These are phyloP conservation scores for Verticillium klebahnii DNA, from an alignment of 2,329 filamentous ascomycete species.

Conservation along the genomic window DNA sequence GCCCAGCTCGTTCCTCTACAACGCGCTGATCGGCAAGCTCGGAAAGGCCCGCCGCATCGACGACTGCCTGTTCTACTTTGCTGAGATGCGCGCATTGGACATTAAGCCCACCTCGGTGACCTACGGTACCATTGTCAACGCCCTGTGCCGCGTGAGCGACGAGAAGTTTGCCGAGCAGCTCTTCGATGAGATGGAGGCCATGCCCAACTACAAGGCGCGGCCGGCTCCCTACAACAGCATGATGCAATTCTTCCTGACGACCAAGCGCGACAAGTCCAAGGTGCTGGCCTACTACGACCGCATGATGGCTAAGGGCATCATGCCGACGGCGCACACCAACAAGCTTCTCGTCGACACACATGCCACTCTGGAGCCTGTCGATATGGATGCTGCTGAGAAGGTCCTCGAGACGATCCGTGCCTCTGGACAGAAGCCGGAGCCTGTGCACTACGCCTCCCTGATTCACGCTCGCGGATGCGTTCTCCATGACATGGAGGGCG, in stretches of 20 bases:
- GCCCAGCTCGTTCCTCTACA: conserved; percentile 95
- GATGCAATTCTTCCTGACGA: conserved; percentile 99
- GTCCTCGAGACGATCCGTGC: conserved; percentile 75
- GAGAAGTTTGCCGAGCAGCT: conserved; percentile 97
- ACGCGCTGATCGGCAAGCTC: conserved; percentile 95
- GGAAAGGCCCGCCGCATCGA: conserved; percentile 97
- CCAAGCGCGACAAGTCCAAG: conserved; percentile 92
- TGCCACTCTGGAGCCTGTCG: conserved; percentile 84
- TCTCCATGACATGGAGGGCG: conserved; percentile 82
- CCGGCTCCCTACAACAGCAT: conserved; percentile 98
- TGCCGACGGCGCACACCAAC: conserved; percentile 92
- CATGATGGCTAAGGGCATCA: conserved; percentile 82
- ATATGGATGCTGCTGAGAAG: conserved; percentile 82
- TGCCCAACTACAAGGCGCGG: conserved; percentile 97
- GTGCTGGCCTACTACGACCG: conserved; percentile 92
- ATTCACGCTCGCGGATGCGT: conserved; percentile 96
- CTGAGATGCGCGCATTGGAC: conserved; percentile 88
- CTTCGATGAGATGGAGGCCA: conserved; percentile 98
- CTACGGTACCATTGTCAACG: conserved; percentile 97
- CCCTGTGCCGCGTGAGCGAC: conserved; percentile 92
- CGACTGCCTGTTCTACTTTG: conserved; percentile 96
- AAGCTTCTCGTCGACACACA: conserved; percentile 96
- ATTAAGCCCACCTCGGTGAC: conserved; percentile 97
- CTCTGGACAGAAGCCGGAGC: conserved; percentile 73
- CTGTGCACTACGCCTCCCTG: conserved; percentile 91